Percentiles rank a stretch among this genome's conserved stretches.
Conservation (phyloP, 2,329 filamentous ascomycete species). For the Diaporthe citri region DNA sequence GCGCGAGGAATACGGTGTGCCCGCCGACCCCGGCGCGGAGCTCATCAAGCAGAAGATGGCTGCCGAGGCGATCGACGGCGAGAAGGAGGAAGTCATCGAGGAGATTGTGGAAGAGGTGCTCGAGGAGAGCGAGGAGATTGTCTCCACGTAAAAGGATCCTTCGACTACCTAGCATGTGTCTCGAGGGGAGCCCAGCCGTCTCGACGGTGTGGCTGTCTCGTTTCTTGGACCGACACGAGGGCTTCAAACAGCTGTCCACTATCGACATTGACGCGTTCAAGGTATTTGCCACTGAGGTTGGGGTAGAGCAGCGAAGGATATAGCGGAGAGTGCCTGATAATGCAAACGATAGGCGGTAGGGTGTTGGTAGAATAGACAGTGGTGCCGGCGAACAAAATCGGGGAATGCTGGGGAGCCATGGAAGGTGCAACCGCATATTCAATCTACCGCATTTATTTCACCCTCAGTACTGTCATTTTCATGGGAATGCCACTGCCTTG, state of each 20-base stretch:
- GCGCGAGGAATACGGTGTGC: constrained; percentile 74
- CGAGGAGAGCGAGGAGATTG: constrained; percentile 86
- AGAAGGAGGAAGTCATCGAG: constrained; percentile 85
- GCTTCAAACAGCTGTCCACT: not conserved
- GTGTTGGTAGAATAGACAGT: constrained; percentile 7
- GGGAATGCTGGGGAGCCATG: not conserved
- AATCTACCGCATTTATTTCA: constrained; percentile 7
- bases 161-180: not conserved
- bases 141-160: constrained; percentile 47
- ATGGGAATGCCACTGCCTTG: too few relatives aligned
- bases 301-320: not conserved
- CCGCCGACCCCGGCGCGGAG: constrained; percentile 73
- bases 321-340: not conserved
- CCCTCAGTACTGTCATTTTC: not conserved
- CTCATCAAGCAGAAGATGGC: constrained; percentile 69
- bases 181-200: not conserved
- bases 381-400: constrained; percentile 19
- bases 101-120: constrained; percentile 87
- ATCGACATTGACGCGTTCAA: not conserved
- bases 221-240: not conserved
- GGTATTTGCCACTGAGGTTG: not conserved
- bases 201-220: not conserved
- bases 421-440: constrained; percentile 5
- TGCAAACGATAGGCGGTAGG: not conserved
- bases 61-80: constrained; percentile 68